phyloP scores from a whole-genome alignment of 2,329 filamentous ascomycete genomes.

The Pseudogymnoascus sp. region DNA sequence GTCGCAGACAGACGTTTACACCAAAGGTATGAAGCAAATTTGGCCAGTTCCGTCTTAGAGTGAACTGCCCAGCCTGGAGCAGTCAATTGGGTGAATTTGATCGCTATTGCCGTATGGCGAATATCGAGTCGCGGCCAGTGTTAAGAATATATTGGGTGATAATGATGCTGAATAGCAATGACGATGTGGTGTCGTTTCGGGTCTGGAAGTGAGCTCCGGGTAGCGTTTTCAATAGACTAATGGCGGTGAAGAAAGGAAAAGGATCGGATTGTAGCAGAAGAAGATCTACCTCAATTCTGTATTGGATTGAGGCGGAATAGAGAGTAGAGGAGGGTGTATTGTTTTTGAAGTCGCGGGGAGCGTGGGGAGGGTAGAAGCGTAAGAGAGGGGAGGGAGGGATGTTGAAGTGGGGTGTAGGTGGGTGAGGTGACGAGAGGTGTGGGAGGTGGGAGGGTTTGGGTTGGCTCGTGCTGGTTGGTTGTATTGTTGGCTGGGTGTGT shows the following conservation, averaged over 20 bases:
- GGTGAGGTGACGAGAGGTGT: constrained; percentile 5
- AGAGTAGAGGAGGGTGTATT: background rate
- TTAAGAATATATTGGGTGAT: constrained; percentile 6
- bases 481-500: background rate
- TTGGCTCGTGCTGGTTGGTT: constrained; percentile 5
- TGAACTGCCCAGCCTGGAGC: background rate
- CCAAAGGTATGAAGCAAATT: background rate
- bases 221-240: background rate
- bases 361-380: background rate
- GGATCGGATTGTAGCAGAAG: background rate
- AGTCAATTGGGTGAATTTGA: background rate
- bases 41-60: constrained; percentile 1
- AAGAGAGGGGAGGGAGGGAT: constrained; percentile 4
- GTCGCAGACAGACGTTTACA: background rate
- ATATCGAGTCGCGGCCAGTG: background rate
- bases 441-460: constrained; percentile 7
- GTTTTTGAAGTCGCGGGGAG: background rate
- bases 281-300: background rate
- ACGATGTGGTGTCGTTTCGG: constrained; percentile 1
- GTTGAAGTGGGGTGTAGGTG: constrained; percentile 5
- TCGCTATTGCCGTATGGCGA: background rate
- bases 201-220: background rate
- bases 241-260: background rate
- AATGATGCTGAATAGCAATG: constrained; percentile 3
- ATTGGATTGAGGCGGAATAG: background rate